These are phyloP conservation scores for Aphanomyces invadans DNA, from an alignment of 352 stramenopile genomes.

Conservation along the genomic window DNA sequence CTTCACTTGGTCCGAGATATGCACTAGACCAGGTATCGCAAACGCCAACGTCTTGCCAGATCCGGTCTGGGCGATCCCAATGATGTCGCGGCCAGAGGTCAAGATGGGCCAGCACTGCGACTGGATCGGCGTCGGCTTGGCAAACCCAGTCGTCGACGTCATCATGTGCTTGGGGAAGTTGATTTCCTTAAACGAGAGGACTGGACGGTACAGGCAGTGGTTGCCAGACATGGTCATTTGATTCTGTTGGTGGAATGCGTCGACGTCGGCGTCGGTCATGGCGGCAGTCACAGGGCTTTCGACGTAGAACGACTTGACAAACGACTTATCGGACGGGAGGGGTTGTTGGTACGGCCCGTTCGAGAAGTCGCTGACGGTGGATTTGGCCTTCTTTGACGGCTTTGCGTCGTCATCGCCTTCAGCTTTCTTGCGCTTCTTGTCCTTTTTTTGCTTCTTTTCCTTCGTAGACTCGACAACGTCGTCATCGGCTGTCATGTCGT, in stretches of 20 bases:
- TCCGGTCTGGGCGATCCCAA: conserved; percentile 90
- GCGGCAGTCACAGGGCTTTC: conserved; percentile 58
- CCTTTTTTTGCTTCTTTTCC: conserved; percentile 48
- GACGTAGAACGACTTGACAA: conserved; percentile 82
- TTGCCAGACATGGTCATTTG: conserved; percentile 80
- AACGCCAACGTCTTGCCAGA: conserved; percentile 97
- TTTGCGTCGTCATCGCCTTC: conserved; percentile 26
- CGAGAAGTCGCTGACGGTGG: conserved; percentile 40
- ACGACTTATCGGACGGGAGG: conserved; percentile 50
- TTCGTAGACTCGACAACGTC: conserved; percentile 36
- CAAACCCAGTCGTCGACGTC: conserved; percentile 83
- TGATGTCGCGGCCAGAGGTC: conserved; percentile 77
- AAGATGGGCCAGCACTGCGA: conserved; percentile 94
- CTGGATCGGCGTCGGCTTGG: conserved; percentile 95
- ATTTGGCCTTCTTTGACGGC: conserved; percentile 1
- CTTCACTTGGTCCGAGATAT: conserved; percentile 61
- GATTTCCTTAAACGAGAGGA: conserved; percentile 62
- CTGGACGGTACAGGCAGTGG: conserved; percentile 81
- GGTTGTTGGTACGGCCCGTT: conserved; percentile 68
- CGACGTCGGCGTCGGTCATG: conserved; percentile 69
- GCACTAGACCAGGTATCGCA: conserved; percentile 85
- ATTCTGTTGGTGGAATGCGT: conserved; percentile 80
- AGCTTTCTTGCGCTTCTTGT: conserved; percentile 33
- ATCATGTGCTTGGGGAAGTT: conserved; percentile 82
- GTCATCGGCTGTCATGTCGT: background rate